phyloP scores from a whole-genome alignment of 805 yeast genomes.

The Metschnikowia rubicola region DNA sequence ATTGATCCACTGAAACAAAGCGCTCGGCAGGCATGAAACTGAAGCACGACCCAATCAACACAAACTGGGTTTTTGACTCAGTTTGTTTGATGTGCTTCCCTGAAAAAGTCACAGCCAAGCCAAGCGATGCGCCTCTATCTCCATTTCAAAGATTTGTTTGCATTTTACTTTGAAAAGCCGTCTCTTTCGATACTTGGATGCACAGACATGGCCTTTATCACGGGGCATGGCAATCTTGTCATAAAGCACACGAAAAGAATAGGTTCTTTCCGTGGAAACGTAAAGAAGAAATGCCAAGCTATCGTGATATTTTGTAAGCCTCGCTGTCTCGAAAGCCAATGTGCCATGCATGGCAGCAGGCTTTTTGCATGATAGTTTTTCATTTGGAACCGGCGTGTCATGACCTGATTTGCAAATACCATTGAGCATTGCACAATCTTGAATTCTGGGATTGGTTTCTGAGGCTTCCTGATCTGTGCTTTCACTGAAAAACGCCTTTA shows the following conservation, averaged over 20 bases:
- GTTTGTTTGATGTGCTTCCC: background rate
- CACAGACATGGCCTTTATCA: background rate
- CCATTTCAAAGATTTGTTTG: background rate
- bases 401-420: too few species aligned
- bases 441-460: too few species aligned
- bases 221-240: background rate
- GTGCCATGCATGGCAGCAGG: background rate
- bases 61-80: too few species aligned
- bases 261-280: background rate
- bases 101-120: background rate
- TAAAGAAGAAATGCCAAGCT: background rate
- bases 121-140: background rate
- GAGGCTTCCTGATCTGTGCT: too few species aligned
- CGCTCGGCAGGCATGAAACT: too few species aligned
- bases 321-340: background rate
- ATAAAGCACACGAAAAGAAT: background rate
- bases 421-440: too few species aligned
- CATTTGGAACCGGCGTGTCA: too few species aligned
- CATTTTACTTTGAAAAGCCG: background rate
- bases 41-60: too few species aligned
- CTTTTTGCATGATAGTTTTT: too few species aligned
- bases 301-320: background rate
- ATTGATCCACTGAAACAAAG: too few species aligned
- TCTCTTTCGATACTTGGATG: background rate
- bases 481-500: too few species aligned